Conservation (phyloP, 805 yeast genomes). For the Cyberlindnera suaveolens region DNA sequence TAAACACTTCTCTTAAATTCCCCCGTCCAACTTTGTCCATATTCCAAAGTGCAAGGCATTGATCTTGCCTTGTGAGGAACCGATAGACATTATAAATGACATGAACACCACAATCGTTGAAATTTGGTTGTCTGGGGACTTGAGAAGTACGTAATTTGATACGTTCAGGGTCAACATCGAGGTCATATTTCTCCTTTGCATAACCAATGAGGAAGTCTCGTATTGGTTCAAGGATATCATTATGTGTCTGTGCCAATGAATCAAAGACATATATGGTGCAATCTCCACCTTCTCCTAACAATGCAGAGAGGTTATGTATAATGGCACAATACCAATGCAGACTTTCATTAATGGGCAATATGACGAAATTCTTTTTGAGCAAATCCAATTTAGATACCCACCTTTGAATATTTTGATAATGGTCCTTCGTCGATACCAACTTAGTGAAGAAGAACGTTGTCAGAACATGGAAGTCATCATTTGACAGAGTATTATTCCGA, state of each 20-base stretch:
- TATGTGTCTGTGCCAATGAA: conserved; percentile 61
- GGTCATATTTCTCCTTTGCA: conserved; percentile 55
- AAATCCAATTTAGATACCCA: conserved; percentile 76
- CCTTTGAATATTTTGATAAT: conserved; percentile 58
- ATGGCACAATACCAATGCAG: conserved; percentile 88
- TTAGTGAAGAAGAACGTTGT: conserved; percentile 81
- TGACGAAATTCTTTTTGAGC: conserved; percentile 49
- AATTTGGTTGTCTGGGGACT: conserved; percentile 82
- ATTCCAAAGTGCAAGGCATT: conserved; percentile 47
- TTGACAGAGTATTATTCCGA: conserved; percentile 24
- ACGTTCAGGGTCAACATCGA: conserved; percentile 38
- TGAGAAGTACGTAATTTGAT: conserved; percentile 43
- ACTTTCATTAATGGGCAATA: conserved; percentile 77
- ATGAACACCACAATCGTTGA: conserved; percentile 93
- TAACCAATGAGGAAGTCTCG: conserved; percentile 57
- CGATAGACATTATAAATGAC: conserved; percentile 67
- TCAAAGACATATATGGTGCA: conserved; percentile 51
- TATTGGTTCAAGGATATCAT: conserved; percentile 44
- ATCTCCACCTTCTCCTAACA: conserved; percentile 13
- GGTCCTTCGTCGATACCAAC: conserved; percentile 37
- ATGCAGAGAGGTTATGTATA: conserved; percentile 45
- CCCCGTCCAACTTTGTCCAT: conserved; percentile 14
- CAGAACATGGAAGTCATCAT: conserved; percentile 47
- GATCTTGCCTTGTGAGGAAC: conserved; percentile 44
- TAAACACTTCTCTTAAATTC: conserved; percentile 15